phyloP scores from a whole-genome alignment of 2,329 filamentous ascomycete genomes.

The Penicillium hordei region DNA sequence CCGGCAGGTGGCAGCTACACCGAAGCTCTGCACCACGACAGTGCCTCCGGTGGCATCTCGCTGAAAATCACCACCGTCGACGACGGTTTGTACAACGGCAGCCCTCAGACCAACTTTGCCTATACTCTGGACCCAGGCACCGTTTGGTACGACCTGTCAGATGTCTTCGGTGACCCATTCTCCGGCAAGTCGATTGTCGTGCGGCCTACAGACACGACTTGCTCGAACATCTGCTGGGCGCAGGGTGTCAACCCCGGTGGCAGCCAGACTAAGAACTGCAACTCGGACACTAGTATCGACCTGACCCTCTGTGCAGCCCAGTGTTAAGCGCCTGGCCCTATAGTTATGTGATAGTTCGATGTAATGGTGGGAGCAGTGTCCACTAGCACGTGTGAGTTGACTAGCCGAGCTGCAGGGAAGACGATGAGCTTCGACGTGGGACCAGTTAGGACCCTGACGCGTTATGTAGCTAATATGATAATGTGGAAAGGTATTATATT shows the following conservation, averaged over 20 bases:
- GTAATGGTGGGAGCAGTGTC: constrained; percentile 1
- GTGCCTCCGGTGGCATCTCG: constrained; percentile 42
- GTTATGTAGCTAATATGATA: constrained; percentile 5
- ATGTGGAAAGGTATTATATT: not conserved
- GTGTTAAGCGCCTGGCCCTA: constrained; percentile 19
- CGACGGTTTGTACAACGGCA: constrained; percentile 39
- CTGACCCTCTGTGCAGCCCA: constrained; percentile 33
- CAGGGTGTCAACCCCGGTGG: constrained; percentile 32
- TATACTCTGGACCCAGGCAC: constrained; percentile 41
- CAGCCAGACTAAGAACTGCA: constrained; percentile 34
- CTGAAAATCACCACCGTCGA: constrained; percentile 43
- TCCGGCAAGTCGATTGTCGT: constrained; percentile 28
- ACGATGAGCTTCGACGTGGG: not conserved
- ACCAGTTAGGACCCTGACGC: not conserved
- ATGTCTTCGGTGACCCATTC: constrained; percentile 47
- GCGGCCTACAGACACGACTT: constrained; percentile 25
- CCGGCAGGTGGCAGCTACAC: constrained; percentile 34
- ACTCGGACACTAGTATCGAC: constrained; percentile 25
- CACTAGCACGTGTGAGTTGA: constrained; percentile 1
- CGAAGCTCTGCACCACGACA: constrained; percentile 38
- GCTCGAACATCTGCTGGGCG: constrained; percentile 34
- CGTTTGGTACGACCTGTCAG: constrained; percentile 46
- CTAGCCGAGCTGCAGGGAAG: not conserved
- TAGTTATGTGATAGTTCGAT: not conserved
- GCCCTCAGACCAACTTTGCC: constrained; percentile 43